Conservation (phyloP, 495 filamentous ascomycete species). For the Penicillium herquei region DNA sequence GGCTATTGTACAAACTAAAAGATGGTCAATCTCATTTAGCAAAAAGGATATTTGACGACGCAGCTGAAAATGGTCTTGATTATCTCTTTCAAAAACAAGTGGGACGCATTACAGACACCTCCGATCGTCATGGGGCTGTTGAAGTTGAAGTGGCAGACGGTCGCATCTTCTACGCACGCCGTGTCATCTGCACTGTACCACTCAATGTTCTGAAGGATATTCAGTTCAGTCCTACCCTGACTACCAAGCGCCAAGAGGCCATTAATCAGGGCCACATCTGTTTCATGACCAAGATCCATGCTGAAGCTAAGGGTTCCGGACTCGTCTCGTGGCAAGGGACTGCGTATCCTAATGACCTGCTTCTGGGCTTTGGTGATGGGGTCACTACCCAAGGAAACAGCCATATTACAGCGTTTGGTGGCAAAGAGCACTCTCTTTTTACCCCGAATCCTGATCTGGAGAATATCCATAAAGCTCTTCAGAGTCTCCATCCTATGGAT, state of each 20-base stretch:
- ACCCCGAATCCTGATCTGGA: background rate
- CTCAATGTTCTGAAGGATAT: slow-evolving; percentile 20
- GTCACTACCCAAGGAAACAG: background rate
- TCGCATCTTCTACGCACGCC: slow-evolving; percentile 6
- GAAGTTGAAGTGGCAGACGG: background rate
- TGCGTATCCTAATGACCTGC: background rate
- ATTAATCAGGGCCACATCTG: slow-evolving; percentile 21
- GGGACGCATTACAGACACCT: too few relatives aligned
- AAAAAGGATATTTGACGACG: too few relatives aligned
- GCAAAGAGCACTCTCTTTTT: background rate
- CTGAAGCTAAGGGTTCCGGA: slow-evolving; percentile 11
- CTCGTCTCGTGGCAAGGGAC: background rate
- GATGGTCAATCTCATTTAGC: too few relatives aligned
- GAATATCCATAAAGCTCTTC: slow-evolving; percentile 6
- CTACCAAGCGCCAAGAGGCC: slow-evolving; percentile 15
- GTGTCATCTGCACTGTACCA: slow-evolving; percentile 24
- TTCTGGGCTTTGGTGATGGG: background rate
- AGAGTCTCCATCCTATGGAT: slow-evolving; percentile 16
- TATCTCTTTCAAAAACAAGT: too few relatives aligned
- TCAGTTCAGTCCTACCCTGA: slow-evolving; percentile 23
- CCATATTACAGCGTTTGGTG: background rate
- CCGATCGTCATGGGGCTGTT: too few relatives aligned
- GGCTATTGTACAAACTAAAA: too few relatives aligned
- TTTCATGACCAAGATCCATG: slow-evolving; percentile 24
- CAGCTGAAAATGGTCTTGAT: too few relatives aligned